Evolutionary conservation across 1,284 basidiomycete species (phyloP), one percentile per base, ranked within the genome.

Genomic region (Schizophyllum amplum): DNA sequence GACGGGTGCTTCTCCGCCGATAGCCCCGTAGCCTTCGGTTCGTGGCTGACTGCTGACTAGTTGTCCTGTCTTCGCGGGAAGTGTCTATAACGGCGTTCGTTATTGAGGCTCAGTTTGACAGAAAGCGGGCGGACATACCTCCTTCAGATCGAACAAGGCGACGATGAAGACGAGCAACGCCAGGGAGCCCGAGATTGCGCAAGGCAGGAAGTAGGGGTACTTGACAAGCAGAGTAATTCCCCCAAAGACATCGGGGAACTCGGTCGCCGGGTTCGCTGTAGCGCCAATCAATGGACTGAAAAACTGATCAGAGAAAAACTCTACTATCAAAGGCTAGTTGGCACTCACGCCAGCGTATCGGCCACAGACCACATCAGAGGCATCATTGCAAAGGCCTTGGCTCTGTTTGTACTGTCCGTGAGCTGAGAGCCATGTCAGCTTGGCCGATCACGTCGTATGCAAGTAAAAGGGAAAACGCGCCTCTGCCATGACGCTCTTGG

Each of bases 391-490:
- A 73, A 76, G 1, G 74, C 78, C 53, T 74, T 70, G 1, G 73
- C 76, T 47, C 75, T 68, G 60, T 80, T 80, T 1, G 74, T 72
- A 1, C 69, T 62, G 58, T 78, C 74, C 0, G 76, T 74, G n/a
- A 79, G 69, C 58, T 42, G 7, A 13, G 5, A 25, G 50, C 7
- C 1, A 48, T 5, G 26, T 21, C n/a, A 11, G 53, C 20, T 23
- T 50, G n/a, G 51, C 5, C 23, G 47, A 11, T 20, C n/a, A n/a
- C n/a, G n/a, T n/a, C n/a, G n/a, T n/a, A n/a, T n/a, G n/a, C n/a
- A n/a, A n/a, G n/a, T n/a, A n/a, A n/a, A n/a, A n/a, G n/a, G n/a
- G n/a, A n/a, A n/a, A 13, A 42, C 17, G 11, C 33, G 69, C 69
- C 62, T 72, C 75, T 5, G 66, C 70, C 59, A 75, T 67, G 20